Base-by-base conservation (phyloP, 2,329 filamentous ascomycete genomes). In the Trichoderma gracile region DNA sequence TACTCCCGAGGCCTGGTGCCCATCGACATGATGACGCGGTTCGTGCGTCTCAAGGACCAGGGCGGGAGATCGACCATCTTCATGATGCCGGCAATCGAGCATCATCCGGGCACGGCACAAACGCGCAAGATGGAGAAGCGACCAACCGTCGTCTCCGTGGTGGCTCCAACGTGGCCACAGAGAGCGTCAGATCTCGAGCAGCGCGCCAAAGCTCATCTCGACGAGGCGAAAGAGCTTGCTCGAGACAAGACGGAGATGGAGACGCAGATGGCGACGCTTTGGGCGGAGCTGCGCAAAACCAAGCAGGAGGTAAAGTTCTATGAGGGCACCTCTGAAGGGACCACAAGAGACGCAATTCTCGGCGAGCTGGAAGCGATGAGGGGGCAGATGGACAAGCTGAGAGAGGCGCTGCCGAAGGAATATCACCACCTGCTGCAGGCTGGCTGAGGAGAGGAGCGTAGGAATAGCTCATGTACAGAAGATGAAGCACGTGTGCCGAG, bases 11-110 rank as follows among this genome's bases (percentile, higher is more conserved):
- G 83, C 0, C 76, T 87, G 19, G 78, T 82, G 0, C 72, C 76
- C 21, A 72, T 85, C 19, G 81, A 86, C 68, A 66, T 86, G 12
- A 70, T 68, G 38, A 84, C 84, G 25, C 76, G 84, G 3, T 86
- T 81, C 71, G 84, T 82, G 70, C 81, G 84, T 19, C 69, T 86
- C 25, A 78, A 79, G 25, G 78, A 77, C 19, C 76, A 76, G 15
- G 79, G 79, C 0, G 68, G 67, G 1, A 72, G 74, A 42, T 76
- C 78, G 2, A 81, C 83, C 54, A 74, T 87, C 65, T 86, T 86
- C 69, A 73, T 86, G 8, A 74, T 85, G 30, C 84, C 84, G 0
- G 83, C 80, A 3, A 79, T 79, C 64, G 75, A 78, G 14, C 72
- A 78, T 23, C 82, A 85, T 62, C 80, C 83, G 0, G 77, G 73